phyloP scores from a whole-genome alignment of 768 basidiomycete species.

The Pholiota conissans region DNA sequence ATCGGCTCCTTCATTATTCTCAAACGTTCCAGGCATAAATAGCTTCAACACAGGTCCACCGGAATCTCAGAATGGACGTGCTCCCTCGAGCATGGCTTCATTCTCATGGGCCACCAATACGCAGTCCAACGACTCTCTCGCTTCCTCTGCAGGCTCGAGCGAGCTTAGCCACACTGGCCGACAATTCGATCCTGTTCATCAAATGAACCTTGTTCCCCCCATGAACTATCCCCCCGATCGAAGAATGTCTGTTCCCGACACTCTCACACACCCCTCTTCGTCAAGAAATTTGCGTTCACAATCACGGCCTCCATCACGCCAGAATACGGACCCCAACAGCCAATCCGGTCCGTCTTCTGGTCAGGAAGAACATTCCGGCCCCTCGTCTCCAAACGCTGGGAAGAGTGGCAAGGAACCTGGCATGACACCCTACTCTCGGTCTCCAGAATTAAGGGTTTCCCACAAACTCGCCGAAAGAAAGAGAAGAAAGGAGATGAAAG shows the following conservation, averaged over 20 bases:
- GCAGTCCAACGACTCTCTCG: constrained; percentile 32
- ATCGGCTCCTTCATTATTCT: constrained; percentile 68
- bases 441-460: constrained; percentile 90
- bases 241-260: constrained; percentile 76
- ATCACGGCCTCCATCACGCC: constrained; percentile 73
- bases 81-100: constrained; percentile 61
- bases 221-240: constrained; percentile 63
- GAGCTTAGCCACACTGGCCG: constrained; percentile 47
- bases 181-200: constrained; percentile 48
- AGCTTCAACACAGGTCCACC: constrained; percentile 56
- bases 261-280: constrained; percentile 39
- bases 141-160: constrained; percentile 40
- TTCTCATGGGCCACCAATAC: constrained; percentile 70
- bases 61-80: constrained; percentile 60
- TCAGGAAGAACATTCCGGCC: constrained; percentile 45
- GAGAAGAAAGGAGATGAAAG: constrained; percentile 98
- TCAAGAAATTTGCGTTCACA: constrained; percentile 61
- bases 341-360: constrained; percentile 39
- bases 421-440: constrained; percentile 88
- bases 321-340: constrained; percentile 38
- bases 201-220: constrained; percentile 56
- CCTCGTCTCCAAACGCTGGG: constrained; percentile 35
- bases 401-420: constrained; percentile 49
- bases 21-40: constrained; percentile 53
- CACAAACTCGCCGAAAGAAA: constrained; percentile 98